Percentiles rank a stretch among this genome's conserved stretches.
Conservation (phyloP, 2,329 filamentous ascomycete genomes). For the Pseudonectria buxi region DNA sequence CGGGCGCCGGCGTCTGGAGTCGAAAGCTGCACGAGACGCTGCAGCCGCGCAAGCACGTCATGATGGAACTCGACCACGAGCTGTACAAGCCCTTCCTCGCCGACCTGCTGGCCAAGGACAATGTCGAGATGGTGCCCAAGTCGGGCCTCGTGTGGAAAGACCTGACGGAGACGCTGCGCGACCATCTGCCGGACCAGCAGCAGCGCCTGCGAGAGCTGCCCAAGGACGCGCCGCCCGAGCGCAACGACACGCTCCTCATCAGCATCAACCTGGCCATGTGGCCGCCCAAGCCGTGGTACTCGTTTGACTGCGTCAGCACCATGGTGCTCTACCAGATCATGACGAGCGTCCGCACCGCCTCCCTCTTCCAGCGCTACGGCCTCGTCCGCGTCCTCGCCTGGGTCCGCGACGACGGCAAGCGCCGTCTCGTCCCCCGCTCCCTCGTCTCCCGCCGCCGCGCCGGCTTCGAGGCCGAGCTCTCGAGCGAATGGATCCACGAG, state of each 20-base stretch:
- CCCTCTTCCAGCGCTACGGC: constrained; percentile 68
- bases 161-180: constrained; percentile 44
- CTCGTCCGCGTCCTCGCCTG: constrained; percentile 74
- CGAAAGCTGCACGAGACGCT: constrained; percentile 66
- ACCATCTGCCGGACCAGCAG: constrained; percentile 50
- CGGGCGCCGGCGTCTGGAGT: constrained; percentile 74
- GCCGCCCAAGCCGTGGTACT: constrained; percentile 42
- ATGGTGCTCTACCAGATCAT: constrained; percentile 58
- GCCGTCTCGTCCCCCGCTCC: constrained; percentile 52
- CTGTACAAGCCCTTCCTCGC: constrained; percentile 56
- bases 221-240: constrained; percentile 34
- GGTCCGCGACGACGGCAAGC: constrained; percentile 55
- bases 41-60: constrained; percentile 71
- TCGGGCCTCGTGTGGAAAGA: constrained; percentile 56
- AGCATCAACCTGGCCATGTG: constrained; percentile 58
- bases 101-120: constrained; percentile 44
- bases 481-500: constrained; percentile 53
- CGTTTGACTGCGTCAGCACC: constrained; percentile 49
- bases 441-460: constrained; percentile 49
- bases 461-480: constrained; percentile 53
- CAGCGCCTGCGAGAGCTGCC: constrained; percentile 18
- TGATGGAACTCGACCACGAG: constrained; percentile 65
- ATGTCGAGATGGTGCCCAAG: constrained; percentile 45
- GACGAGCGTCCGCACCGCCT: constrained; percentile 48
- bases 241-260: constrained; percentile 69